These are phyloP conservation scores for Cladophialophora yegresii DNA, from an alignment of 2,329 filamentous ascomycete genomes.

Conservation along the genomic window DNA sequence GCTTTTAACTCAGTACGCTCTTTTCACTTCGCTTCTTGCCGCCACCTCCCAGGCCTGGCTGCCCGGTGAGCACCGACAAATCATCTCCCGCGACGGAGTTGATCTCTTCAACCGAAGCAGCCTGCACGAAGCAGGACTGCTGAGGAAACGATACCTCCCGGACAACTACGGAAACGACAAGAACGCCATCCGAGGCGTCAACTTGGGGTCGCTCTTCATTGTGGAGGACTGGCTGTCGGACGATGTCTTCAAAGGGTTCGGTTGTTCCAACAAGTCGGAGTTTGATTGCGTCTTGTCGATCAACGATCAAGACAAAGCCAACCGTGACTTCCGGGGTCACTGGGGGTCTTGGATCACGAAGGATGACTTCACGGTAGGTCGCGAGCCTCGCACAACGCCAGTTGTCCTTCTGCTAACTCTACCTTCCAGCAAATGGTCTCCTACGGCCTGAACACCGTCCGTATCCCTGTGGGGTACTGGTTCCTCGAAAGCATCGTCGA, in stretches of 20 bases:
- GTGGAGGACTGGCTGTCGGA: constrained; percentile 58
- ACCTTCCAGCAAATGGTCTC: constrained; percentile 47
- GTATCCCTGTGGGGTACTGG: constrained; percentile 61
- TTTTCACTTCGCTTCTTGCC: constrained; percentile 13
- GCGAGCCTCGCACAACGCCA: not conserved
- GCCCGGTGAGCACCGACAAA: constrained; percentile 37
- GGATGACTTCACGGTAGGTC: constrained; percentile 47
- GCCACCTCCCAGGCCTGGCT: constrained; percentile 35
- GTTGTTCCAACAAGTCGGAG: constrained; percentile 46
- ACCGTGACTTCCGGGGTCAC: constrained; percentile 54
- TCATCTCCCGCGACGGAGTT: constrained; percentile 35
- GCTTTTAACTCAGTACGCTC: constrained; percentile 1
- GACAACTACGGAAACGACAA: constrained; percentile 19
- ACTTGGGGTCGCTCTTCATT: constrained; percentile 56
- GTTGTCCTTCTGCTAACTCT: not conserved
- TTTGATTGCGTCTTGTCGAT: constrained; percentile 57
- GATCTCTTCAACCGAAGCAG: constrained; percentile 37
- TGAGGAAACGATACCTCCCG: constrained; percentile 23
- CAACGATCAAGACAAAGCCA: constrained; percentile 49
- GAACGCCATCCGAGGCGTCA: constrained; percentile 57
- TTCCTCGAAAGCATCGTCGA: constrained; percentile 53
- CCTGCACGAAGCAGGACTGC: constrained; percentile 21
- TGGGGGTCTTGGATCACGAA: constrained; percentile 56
- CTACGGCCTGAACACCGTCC: constrained; percentile 57
- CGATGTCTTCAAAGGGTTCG: constrained; percentile 52